Evolutionary conservation across 1,284 basidiomycete species (phyloP).

Genomic region (Irpex sp.): DNA sequence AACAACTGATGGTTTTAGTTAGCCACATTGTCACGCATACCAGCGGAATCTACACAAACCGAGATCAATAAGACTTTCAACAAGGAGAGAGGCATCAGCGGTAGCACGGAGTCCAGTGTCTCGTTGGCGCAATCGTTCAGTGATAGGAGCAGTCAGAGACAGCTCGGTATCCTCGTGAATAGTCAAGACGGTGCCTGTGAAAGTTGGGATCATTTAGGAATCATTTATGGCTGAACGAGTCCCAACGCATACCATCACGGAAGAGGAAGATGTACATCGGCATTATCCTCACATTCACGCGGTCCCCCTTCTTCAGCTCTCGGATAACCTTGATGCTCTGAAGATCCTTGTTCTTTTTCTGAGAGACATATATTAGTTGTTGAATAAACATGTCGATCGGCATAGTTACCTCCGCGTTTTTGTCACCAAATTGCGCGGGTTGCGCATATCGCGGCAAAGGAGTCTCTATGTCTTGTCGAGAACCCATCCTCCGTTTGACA

Average conservation of each 20-base stretch:
- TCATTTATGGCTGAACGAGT: not conserved
- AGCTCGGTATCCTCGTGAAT: conserved; percentile 44
- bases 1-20: conserved; percentile 41
- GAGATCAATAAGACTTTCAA: conserved; percentile 61
- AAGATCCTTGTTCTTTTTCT: conserved; percentile 17
- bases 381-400: conserved; percentile 2
- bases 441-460: not conserved
- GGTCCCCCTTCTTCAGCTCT: conserved; percentile 54
- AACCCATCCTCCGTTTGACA: conserved; percentile 9
- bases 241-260: conserved; percentile 46
- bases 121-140: conserved; percentile 46
- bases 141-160: conserved; percentile 53
- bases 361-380: not conserved
- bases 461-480: conserved; percentile 16
- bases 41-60: conserved; percentile 32
- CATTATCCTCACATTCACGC: conserved; percentile 54
- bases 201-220: not conserved
- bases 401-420: conserved; percentile 7
- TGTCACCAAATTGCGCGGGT: conserved; percentile 2
- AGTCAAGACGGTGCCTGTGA: conserved; percentile 57
- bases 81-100: conserved; percentile 58
- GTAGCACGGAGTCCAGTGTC: conserved; percentile 59
- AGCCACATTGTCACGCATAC: not conserved
- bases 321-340: conserved; percentile 34
- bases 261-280: conserved; percentile 66